Conservation (phyloP, 352 stramenopile genomes). For the Globisporangium yorkense region DNA sequence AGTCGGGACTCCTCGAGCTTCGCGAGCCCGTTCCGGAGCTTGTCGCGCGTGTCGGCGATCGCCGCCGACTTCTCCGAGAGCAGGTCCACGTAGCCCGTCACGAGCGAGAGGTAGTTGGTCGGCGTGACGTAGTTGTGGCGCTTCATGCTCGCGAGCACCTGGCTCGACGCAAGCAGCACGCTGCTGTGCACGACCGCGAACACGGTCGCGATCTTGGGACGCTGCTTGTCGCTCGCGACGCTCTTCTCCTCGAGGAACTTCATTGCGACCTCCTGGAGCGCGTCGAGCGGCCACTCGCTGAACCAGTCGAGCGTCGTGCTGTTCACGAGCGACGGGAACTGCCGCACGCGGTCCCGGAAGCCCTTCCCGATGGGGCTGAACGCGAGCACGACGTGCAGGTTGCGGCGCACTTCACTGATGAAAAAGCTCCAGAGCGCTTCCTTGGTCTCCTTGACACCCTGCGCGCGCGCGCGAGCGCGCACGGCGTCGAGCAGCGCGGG, state of each 20-base stretch:
- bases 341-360: slow-evolving; percentile 76
- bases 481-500: slow-evolving; percentile 81
- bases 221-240: slow-evolving; percentile 59
- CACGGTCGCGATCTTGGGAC: slow-evolving; percentile 78
- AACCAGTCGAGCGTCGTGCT: slow-evolving; percentile 95
- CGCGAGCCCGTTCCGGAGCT: slow-evolving; percentile 76
- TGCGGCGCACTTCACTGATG: slow-evolving; percentile 86
- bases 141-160: slow-evolving; percentile 88
- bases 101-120: slow-evolving; percentile 91
- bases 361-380: slow-evolving; percentile 90
- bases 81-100: slow-evolving; percentile 88
- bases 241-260: slow-evolving; percentile 91
- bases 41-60: slow-evolving; percentile 73
- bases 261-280: slow-evolving; percentile 89
- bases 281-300: slow-evolving; percentile 90
- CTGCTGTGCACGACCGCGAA: slow-evolving; percentile 89
- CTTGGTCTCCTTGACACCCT: slow-evolving; percentile 85
- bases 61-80: slow-evolving; percentile 66
- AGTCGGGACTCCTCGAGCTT: slow-evolving; percentile 80
- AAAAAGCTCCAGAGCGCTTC: slow-evolving; percentile 92
- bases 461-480: slow-evolving; percentile 46
- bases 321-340: slow-evolving; percentile 93
- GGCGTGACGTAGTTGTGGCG: slow-evolving; percentile 93
- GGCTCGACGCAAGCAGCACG: slow-evolving; percentile 72
- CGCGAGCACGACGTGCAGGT: slow-evolving; percentile 90